phyloP scores from a whole-genome alignment of 768 basidiomycete genomes.

The Mycena olivaceomarginata region DNA sequence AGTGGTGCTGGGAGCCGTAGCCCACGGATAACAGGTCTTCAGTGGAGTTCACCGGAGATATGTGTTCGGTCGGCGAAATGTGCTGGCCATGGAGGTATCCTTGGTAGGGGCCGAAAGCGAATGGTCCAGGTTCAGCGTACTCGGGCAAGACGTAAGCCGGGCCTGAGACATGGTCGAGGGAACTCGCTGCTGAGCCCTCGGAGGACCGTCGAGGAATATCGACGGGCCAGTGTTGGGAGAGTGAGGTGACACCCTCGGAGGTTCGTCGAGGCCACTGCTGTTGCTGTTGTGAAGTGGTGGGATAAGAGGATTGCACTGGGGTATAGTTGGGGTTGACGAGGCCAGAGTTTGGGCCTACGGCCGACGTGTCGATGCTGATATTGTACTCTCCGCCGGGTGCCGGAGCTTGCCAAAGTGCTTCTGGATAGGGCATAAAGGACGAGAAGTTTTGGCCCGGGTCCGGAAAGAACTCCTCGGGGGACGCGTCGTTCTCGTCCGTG shows the following conservation, averaged over 20 bases:
- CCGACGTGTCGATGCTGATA: conserved; percentile 37
- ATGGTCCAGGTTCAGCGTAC: conserved; percentile 23
- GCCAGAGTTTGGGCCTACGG: conserved; percentile 24
- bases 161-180: conserved; percentile 12
- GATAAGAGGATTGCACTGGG: conserved; percentile 32
- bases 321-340: conserved; percentile 31
- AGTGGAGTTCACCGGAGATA: conserved; percentile 41
- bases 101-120: conserved; percentile 33
- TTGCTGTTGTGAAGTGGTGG: conserved; percentile 37
- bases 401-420: conserved; percentile 29
- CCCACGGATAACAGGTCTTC: conserved; percentile 43
- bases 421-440: conserved; percentile 34
- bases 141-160: conserved; percentile 32
- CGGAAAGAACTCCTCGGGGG: conserved; percentile 33
- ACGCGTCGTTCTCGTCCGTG: conserved; percentile 35
- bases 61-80: conserved; percentile 32
- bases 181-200: conserved; percentile 24
- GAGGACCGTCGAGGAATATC: conserved; percentile 22
- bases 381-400: conserved; percentile 33
- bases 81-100: conserved; percentile 38
- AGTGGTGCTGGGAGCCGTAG: conserved; percentile 39
- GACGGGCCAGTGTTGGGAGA: not conserved
- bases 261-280: conserved; percentile 29
- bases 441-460: conserved; percentile 26
- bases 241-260: not conserved